Evolutionary conservation across 2,329 filamentous ascomycete genomes (phyloP).

Genomic region (Aspergillus japonicus): DNA sequence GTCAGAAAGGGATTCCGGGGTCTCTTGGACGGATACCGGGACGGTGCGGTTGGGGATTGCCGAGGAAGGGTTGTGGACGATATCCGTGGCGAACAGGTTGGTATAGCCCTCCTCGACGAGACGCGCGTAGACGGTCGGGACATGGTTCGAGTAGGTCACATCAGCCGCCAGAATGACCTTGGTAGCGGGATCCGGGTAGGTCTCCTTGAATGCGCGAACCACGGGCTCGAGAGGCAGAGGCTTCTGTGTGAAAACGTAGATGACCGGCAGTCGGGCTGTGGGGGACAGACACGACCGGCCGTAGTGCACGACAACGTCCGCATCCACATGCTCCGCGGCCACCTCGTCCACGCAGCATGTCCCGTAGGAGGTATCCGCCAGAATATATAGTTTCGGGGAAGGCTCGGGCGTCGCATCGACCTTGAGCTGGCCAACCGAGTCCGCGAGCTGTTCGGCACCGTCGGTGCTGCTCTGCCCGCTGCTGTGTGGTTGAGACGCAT

Average conservation of each 20-base stretch:
- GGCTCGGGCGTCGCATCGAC: slow-evolving; percentile 23
- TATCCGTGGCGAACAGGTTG: slow-evolving; percentile 65
- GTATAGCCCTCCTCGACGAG: slow-evolving; percentile 67
- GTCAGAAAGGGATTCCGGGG: slow-evolving; percentile 55
- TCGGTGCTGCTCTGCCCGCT: slow-evolving; percentile 8
- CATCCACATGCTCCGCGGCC: slow-evolving; percentile 87
- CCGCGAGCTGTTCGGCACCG: slow-evolving; percentile 19
- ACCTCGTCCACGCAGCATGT: slow-evolving; percentile 97
- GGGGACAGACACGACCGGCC: slow-evolving; percentile 89
- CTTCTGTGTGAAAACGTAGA: slow-evolving; percentile 84
- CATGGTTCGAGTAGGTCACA: slow-evolving; percentile 77
- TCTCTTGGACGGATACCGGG: slow-evolving; percentile 49
- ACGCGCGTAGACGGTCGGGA: slow-evolving; percentile 56
- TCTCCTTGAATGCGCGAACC: slow-evolving; percentile 61
- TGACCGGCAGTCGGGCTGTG: slow-evolving; percentile 79
- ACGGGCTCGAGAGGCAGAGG: slow-evolving; percentile 63
- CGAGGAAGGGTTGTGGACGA: slow-evolving; percentile 76
- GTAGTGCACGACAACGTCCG: slow-evolving; percentile 91
- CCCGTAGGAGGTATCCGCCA: slow-evolving; percentile 95
- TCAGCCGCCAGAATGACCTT: slow-evolving; percentile 84
- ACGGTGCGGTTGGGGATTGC: slow-evolving; percentile 80
- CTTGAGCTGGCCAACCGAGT: slow-evolving; percentile 29
- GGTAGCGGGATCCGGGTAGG: slow-evolving; percentile 63
- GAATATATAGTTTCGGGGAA: slow-evolving; percentile 65
- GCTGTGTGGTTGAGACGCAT: slow-evolving; percentile 14